Conservation (phyloP, 306 rosid genomes). For the Hippophae rhamnoides region DNA sequence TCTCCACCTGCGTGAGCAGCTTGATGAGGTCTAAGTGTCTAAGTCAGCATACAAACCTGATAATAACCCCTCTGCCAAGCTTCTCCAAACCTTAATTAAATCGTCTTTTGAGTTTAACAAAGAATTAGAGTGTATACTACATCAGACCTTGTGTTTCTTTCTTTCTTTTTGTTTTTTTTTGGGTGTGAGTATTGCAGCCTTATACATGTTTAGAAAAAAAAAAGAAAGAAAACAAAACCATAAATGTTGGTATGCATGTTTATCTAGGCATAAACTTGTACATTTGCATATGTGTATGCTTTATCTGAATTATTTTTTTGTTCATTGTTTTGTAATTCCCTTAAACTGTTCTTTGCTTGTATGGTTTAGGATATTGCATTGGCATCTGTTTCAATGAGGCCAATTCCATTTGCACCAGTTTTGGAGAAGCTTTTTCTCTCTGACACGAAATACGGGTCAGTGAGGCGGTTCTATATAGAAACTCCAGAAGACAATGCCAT, state of each 20-base stretch:
- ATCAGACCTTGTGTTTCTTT: no score
- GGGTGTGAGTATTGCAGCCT: no score
- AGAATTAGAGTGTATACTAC: no score
- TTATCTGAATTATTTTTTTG: not conserved
- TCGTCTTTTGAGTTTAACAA: no score
- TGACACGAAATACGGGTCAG: constrained; percentile 63
- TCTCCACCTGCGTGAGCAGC: no score
- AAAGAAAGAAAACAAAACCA: no score
- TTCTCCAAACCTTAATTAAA: no score
- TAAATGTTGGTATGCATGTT: not conserved
- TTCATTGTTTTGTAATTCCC: constrained; percentile 5
- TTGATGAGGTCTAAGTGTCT: no score
- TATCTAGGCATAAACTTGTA: not conserved
- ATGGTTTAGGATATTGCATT: constrained; percentile 69
- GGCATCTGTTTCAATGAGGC: constrained; percentile 92
- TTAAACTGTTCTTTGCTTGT: constrained; percentile 5
- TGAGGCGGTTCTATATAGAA: constrained; percentile 73
- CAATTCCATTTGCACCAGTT: constrained; percentile 75
- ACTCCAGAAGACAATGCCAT: constrained; percentile 89
- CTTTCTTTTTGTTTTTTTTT: no score
- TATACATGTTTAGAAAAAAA: no score
- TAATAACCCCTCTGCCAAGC: no score
- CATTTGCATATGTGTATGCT: not conserved
- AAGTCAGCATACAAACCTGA: no score
- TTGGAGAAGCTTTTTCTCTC: constrained; percentile 76